Percentiles rank a stretch among this genome's conserved stretches.
Evolutionary conservation across 371 early-diverging fungal species (phyloP).

Genomic region (Mortierella sp.): DNA sequence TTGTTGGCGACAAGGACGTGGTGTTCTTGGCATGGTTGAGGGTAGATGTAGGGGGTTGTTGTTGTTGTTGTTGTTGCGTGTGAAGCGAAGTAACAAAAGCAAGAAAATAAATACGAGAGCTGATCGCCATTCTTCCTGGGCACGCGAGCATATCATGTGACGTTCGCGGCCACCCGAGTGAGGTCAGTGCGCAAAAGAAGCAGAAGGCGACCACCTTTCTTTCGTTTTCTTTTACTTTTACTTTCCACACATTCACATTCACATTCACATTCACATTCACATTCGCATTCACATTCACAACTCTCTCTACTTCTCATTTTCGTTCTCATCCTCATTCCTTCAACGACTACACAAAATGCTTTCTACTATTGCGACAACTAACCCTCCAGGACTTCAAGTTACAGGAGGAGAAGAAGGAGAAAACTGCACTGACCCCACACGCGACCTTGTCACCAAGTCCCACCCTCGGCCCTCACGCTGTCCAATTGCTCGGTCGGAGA

Average conservation of each 20-base stretch:
- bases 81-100: no score
- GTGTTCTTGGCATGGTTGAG: no score
- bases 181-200: not conserved
- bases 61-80: no score
- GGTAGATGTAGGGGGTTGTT: no score
- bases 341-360: not conserved
- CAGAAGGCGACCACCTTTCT: not conserved
- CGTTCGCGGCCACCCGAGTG: no score
- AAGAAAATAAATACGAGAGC: no score
- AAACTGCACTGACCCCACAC: not conserved
- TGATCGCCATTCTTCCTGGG: no score
- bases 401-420: no score
- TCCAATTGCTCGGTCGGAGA: not conserved
- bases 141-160: not conserved
- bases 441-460: not conserved
- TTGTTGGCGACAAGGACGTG: no score
- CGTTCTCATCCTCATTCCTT: not conserved
- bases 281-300: not conserved
- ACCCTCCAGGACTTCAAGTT: not conserved
- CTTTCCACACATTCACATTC: not conserved
- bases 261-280: not conserved
- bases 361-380: not conserved
- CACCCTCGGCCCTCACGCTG: conserved; percentile 12
- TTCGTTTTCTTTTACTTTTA: no score
- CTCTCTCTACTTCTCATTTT: not conserved